These are phyloP conservation scores for Colletotrichum simmondsii DNA, from an alignment of 2,329 filamentous ascomycete genomes.

Conservation along the genomic window DNA sequence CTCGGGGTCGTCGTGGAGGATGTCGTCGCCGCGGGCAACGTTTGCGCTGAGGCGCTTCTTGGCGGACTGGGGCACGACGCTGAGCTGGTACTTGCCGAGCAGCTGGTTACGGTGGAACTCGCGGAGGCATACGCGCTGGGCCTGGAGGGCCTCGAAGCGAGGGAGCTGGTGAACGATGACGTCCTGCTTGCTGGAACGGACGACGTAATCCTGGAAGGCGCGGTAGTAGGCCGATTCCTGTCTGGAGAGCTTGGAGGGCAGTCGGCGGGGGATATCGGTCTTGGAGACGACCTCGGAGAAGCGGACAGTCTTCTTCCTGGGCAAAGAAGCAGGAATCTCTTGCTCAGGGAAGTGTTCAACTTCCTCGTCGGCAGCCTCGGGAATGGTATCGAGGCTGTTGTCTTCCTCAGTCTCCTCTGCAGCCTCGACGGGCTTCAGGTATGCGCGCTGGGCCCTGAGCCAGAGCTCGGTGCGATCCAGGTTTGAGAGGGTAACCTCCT, in stretches of 20 bases:
- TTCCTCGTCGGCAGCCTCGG: constrained; percentile 46
- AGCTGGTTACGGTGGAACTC: constrained; percentile 83
- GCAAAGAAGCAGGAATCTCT: constrained; percentile 39
- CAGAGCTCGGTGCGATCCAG: constrained; percentile 87
- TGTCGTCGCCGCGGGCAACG: constrained; percentile 77
- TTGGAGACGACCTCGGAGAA: constrained; percentile 69
- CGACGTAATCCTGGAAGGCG: constrained; percentile 81
- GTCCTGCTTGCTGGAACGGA: constrained; percentile 75
- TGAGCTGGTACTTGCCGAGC: constrained; percentile 85
- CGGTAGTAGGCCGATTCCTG: constrained; percentile 87
- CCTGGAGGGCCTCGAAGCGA: constrained; percentile 89
- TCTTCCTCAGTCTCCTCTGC: constrained; percentile 41
- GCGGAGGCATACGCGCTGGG: constrained; percentile 79
- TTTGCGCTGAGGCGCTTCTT: constrained; percentile 79
- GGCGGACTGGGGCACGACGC: constrained; percentile 73
- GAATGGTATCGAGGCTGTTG: constrained; percentile 46
- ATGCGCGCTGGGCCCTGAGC: constrained; percentile 84
- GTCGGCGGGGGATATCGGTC: constrained; percentile 57
- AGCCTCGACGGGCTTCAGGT: constrained; percentile 75
- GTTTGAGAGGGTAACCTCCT: constrained; percentile 76
- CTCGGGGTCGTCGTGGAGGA: constrained; percentile 70
- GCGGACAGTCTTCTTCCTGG: constrained; percentile 78
- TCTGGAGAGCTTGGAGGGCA: constrained; percentile 63
- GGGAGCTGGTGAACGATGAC: constrained; percentile 86
- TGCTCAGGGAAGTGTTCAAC: constrained; percentile 42